Percentiles rank a stretch among this genome's conserved stretches.
Evolutionary conservation across 148 eudicot genomes (phyloP).

Genomic region (Silene conica): DNA sequence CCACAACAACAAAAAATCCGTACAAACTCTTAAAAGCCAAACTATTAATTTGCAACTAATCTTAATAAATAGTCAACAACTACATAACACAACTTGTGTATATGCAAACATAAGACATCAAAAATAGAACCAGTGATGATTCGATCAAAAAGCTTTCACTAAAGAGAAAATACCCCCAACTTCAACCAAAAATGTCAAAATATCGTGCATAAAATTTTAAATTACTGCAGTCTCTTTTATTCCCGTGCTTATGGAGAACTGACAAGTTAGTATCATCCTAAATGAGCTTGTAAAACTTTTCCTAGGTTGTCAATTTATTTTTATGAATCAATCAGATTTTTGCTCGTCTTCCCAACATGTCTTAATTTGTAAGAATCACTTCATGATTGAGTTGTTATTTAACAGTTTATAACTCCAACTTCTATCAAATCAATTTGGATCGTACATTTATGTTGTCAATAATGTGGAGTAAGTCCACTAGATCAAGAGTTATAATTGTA

Average conservation of each 20-base stretch:
- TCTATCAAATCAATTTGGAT: too few relatives aligned
- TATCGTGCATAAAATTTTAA: neutral
- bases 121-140: neutral
- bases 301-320: neutral
- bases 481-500: too few relatives aligned
- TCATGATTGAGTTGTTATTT: too few relatives aligned
- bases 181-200: neutral
- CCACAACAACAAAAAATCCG: conserved; percentile 1
- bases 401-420: too few relatives aligned
- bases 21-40: neutral
- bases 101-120: neutral
- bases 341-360: neutral
- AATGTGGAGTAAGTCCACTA: too few relatives aligned
- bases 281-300: conserved; percentile 1
- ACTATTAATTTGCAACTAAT: neutral
- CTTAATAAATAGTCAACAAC: neutral
- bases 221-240: neutral
- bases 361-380: neutral
- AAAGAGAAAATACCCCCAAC: neutral
- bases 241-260: neutral
- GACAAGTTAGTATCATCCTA: neutral
- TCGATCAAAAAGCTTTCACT: neutral
- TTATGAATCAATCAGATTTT: neutral
- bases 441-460: too few relatives aligned
- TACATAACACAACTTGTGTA: too few relatives aligned